Conservation (phyloP, 1,284 basidiomycete species). For the Cryptococcus sp. region DNA sequence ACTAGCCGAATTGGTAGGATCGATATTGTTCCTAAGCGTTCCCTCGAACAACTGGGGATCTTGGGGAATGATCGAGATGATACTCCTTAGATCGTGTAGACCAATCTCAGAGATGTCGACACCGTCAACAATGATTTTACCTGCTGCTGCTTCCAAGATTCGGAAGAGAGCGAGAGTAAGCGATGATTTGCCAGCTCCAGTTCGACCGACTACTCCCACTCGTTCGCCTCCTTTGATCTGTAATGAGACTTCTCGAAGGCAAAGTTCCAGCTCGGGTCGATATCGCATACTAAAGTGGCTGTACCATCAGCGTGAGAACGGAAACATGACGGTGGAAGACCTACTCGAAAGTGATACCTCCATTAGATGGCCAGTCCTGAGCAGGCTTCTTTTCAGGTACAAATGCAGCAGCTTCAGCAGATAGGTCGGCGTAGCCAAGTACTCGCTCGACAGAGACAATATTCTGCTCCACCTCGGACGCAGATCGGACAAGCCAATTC, state of each 20-base stretch:
- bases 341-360: constrained; percentile 70
- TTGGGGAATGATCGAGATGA: constrained; percentile 88
- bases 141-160: constrained; percentile 75
- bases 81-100: constrained; percentile 60
- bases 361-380: constrained; percentile 68
- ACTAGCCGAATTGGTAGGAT: constrained; percentile 52
- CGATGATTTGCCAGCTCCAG: constrained; percentile 88
- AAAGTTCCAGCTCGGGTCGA: constrained; percentile 71
- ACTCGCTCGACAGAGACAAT: constrained; percentile 78
- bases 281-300: constrained; percentile 78
- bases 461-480: constrained; percentile 89
- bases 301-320: background rate
- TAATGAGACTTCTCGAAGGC: constrained; percentile 69
- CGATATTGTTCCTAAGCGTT: constrained; percentile 54
- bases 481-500: constrained; percentile 86
- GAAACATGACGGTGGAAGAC: constrained; percentile 16
- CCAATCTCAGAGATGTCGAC: constrained; percentile 80
- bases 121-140: constrained; percentile 76
- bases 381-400: constrained; percentile 61
- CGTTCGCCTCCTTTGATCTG: constrained; percentile 66
- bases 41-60: constrained; percentile 78
- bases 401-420: constrained; percentile 70
- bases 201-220: constrained; percentile 79
- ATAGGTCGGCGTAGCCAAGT: constrained; percentile 63
- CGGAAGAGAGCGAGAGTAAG: constrained; percentile 55